A percentile compares a stretch with the other conserved stretches of the same genome.
These are phyloP conservation scores for Plasmodium adleri DNA, from an alignment of 169 alveolate genomes.

Conservation along the genomic window DNA sequence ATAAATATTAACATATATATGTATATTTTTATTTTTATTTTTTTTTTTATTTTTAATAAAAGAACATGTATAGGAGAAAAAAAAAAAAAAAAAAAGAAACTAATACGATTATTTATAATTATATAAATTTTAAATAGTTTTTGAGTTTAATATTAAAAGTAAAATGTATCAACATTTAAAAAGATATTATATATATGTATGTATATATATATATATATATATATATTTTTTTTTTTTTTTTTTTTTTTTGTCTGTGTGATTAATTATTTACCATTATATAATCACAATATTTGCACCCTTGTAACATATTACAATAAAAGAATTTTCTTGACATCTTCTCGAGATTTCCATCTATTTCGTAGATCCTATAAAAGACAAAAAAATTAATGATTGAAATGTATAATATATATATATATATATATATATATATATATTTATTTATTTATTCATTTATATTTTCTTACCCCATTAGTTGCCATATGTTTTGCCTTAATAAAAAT, in stretches of 20 bases:
- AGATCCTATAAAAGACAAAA: slow-evolving; percentile 39
- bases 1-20: no score
- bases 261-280: no score
- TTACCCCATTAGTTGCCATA: slow-evolving; percentile 73
- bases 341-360: slow-evolving; percentile 65
- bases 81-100: not conserved
- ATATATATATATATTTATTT: not conserved
- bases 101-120: no score
- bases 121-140: not conserved
- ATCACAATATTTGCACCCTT: no score
- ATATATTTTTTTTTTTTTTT: no score
- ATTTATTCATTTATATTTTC: not conserved
- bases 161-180: not conserved
- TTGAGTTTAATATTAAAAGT: slow-evolving; percentile 4
- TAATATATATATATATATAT: not conserved
- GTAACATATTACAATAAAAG: slow-evolving; percentile 5
- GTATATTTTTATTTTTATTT: no score
- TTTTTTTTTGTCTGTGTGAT: no score
- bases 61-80: not conserved
- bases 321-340: slow-evolving; percentile 46
- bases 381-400: not conserved
- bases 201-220: no score
- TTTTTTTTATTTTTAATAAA: no score
- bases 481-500: slow-evolving; percentile 51
- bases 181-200: not conserved